A percentile compares a stretch with the other conserved stretches of the same genome.
Evolutionary conservation across 1,284 basidiomycete species (phyloP).

Genomic region (Apiotrichum gracile): DNA sequence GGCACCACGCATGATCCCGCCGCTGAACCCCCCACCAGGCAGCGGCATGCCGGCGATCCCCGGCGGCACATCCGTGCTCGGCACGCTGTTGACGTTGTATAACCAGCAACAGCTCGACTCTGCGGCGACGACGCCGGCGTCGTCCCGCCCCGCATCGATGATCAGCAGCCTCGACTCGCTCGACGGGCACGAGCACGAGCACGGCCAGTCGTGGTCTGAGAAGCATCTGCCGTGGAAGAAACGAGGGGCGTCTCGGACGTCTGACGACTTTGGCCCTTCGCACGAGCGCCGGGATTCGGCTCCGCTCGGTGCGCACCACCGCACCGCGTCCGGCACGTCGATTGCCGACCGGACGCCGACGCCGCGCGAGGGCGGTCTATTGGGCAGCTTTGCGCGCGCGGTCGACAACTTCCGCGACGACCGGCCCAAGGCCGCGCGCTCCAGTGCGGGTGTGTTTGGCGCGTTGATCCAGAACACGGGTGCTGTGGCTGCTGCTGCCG

Average conservation of each 20-base stretch:
- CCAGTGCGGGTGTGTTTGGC: constrained; percentile 64
- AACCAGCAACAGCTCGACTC: constrained; percentile 32
- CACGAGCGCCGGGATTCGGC: too few species aligned
- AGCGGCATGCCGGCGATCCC: constrained; percentile 8
- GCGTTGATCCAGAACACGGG: constrained; percentile 67
- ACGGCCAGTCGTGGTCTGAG: background rate
- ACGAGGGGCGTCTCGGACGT: too few species aligned
- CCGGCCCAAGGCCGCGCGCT: constrained; percentile 54
- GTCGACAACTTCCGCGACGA: constrained; percentile 24
- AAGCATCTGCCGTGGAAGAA: constrained; percentile 1
- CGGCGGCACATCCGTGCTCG: constrained; percentile 37
- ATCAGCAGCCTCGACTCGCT: background rate
- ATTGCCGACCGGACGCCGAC: constrained; percentile 9
- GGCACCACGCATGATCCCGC: background rate
- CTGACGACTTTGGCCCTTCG: background rate
- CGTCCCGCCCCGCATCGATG: constrained; percentile 18
- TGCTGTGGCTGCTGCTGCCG: constrained; percentile 57
- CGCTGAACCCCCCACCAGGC: constrained; percentile 6
- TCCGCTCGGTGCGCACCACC: background rate
- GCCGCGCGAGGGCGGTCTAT: background rate
- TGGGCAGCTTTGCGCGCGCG: constrained; percentile 7
- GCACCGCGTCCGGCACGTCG: background rate
- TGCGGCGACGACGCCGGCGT: constrained; percentile 34
- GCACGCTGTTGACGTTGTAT: constrained; percentile 41
- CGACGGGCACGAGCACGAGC: background rate